Base-by-base conservation (phyloP, 2,329 filamentous ascomycete genomes). In the Fonsecaea monophora region DNA sequence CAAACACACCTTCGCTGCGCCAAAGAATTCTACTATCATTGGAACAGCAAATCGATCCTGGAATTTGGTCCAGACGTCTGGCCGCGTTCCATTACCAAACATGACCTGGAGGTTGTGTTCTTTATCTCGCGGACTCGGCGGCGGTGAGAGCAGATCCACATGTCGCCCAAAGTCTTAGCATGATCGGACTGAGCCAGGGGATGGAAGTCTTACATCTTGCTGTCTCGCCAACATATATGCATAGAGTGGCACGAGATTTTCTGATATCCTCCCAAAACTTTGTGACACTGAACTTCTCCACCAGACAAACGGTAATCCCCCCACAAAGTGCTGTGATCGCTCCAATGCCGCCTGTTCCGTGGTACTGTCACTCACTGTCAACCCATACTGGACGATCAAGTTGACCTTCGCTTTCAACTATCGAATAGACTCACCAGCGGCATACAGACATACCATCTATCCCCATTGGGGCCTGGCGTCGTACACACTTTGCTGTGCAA, bases 401-500 rank as follows among this genome's bases (percentile, higher is more conserved):
- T 25, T 25, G 25, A 25, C 25, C 1, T 25, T 25, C 25, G 25
- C 25, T 25, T 25, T 25, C 25, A 25, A 25, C 25, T 25, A 25
- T 25, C 25, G 25, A 25, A 25, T 25, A 25, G 25, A 25, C 25
- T 25, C 25, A 25, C 25, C 25, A 25, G 25, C 91, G 86, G 90
- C 90, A 93, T 92, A 76, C 89, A 91, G 73, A 87, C 85, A 74
- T 92, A 92, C 84, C 88, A 92, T 30, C 88, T 81, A 74, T 91
- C 32, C 25, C 25, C 25, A 34, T 40, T 37, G 6, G 91, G 75
- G 25, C 25, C 25, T 25, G 25, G 25, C 25, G 25, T 25, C 25
- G 25, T 25, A 25, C 25, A 25, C 2, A 25, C 25, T 25, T 25
- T 25, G 25, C 25, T 25, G 25, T 25, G 25, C 25, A 25, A 25